Conservation (phyloP, 768 basidiomycete genomes). For the Psilocybe subaeruginosa region DNA sequence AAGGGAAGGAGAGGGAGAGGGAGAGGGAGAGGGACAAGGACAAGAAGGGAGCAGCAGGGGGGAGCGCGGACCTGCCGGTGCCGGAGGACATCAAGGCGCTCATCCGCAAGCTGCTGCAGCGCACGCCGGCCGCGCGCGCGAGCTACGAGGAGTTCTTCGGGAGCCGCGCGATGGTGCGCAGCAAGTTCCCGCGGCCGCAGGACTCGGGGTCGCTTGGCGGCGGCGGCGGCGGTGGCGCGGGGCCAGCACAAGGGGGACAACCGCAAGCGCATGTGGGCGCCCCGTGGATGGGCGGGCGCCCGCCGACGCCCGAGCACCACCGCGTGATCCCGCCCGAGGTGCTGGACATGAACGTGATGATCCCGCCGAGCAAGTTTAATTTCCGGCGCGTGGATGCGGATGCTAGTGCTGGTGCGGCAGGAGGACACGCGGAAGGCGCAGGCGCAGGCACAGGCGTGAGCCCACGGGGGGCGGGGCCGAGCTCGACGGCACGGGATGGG, state of each 20-base stretch:
- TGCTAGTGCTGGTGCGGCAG: background rate
- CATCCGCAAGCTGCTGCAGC: slow-evolving; percentile 81
- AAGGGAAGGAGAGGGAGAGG: slow-evolving; percentile 39
- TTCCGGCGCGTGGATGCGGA: slow-evolving; percentile 43
- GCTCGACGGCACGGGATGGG: too few relatives aligned
- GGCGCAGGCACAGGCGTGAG: too few relatives aligned
- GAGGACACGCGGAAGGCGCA: too few relatives aligned
- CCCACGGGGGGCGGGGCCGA: too few relatives aligned
- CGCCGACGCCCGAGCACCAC: slow-evolving; percentile 71
- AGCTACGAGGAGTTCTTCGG: slow-evolving; percentile 93
- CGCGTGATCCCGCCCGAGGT: slow-evolving; percentile 79
- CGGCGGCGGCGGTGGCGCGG: too few relatives aligned
- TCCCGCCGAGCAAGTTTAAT: slow-evolving; percentile 81
- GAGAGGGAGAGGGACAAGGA: slow-evolving; percentile 48
- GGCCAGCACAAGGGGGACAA: too few relatives aligned
- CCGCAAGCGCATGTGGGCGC: background rate
- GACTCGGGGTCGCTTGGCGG: slow-evolving; percentile 23
- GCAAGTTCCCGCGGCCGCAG: slow-evolving; percentile 70
- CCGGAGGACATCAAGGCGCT: slow-evolving; percentile 86
- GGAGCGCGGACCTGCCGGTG: slow-evolving; percentile 60
- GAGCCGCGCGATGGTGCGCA: slow-evolving; percentile 75
- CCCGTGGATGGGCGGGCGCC: slow-evolving; percentile 38
- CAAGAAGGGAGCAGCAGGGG: too few relatives aligned
- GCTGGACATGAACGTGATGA: slow-evolving; percentile 77
- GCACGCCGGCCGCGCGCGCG: slow-evolving; percentile 82